Base-by-base conservation (phyloP, 768 basidiomycete genomes). In the Amanita rimosa region DNA sequence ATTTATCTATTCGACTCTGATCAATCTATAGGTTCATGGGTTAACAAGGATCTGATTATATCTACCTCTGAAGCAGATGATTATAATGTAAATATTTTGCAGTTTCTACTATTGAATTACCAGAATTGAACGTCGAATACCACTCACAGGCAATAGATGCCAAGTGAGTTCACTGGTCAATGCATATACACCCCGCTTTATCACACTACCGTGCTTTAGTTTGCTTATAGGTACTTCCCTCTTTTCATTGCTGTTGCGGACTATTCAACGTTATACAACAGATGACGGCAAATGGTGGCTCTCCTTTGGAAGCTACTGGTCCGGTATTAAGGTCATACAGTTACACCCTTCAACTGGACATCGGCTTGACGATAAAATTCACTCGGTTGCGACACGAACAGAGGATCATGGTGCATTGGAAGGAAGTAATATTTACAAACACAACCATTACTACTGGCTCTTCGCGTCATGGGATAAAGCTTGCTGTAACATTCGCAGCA, bases 381-480 rank as follows among this genome's bases (percentile, higher is more conserved):
- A 67, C 6, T 58, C 70, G 6, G 63, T 78, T 35, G 75, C 36
- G 31, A 31, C 31, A 31, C 31, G 31, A 31, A 69, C 72, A 3
- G 68, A 66, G 0, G 60, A 64, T 51, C 57, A 57, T 42, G 72
- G 72, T 3, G 75, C 74, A 11, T 68, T 76, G 42, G 77, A 80
- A 55, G 76, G 72, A 16, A 69, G 70, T 45, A 61, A 62, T 37
- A 65, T 78, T 35, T 74, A 62, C 59, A 69, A 74, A 54, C 56
- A 57, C 52, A 66, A 67, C 33, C 65, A 51, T 40, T 77, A 61
- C 54, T 79, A 69, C 58, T 80, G 77, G 52, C 64, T 80, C 13
- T 79, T 80, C 60, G 66, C 70, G 0, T 72, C 71, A 9, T 78
- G 76, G 75, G 76, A 76, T 52, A 61, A 61, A 1, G 78, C 76